Percentiles rank a stretch among this genome's conserved stretches.
These are phyloP conservation scores for Cetradonia linearis DNA, from an alignment of 495 filamentous ascomycete species.

Conservation along the genomic window DNA sequence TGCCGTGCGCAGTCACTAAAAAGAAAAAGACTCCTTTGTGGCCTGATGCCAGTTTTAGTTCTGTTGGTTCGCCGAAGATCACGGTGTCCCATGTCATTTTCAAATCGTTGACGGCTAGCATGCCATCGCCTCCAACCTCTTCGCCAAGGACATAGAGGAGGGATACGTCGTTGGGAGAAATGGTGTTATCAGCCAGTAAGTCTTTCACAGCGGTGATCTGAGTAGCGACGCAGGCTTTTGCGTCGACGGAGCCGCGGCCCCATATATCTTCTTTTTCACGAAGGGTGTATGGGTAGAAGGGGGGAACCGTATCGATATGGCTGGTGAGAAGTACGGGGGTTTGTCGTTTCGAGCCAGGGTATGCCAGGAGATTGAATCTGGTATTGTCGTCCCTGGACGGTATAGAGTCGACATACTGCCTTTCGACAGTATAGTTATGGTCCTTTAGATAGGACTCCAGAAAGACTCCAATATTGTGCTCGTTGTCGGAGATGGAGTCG, in stretches of 20 bases:
- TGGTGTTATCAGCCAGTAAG: constrained; percentile 39
- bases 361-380: constrained; percentile 72
- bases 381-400: constrained; percentile 2
- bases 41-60: constrained; percentile 71
- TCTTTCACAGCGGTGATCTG: constrained; percentile 59
- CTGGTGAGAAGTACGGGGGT: constrained; percentile 63
- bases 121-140: constrained; percentile 74
- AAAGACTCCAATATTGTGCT: constrained; percentile 57
- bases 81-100: constrained; percentile 49
- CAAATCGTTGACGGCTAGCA: constrained; percentile 52
- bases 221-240: constrained; percentile 77
- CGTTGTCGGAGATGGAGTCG: constrained; percentile 64
- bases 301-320: constrained; percentile 63
- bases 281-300: constrained; percentile 49
- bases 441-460: constrained; percentile 56
- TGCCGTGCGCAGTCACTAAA: constrained; percentile 54
- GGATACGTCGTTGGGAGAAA: constrained; percentile 39
- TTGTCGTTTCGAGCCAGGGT: constrained; percentile 43
- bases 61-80: constrained; percentile 88
- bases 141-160: constrained; percentile 89
- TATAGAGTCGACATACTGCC: constrained; percentile 40
- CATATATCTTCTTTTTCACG: constrained; percentile 43
- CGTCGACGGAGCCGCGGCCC: constrained; percentile 81
- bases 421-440: constrained; percentile 56
- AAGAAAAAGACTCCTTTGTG: constrained; percentile 76